Evolutionary conservation across 2,329 filamentous ascomycete genomes (phyloP), one percentile per base, ranked within the genome.

Genomic region (Lecanicillium sp.): DNA sequence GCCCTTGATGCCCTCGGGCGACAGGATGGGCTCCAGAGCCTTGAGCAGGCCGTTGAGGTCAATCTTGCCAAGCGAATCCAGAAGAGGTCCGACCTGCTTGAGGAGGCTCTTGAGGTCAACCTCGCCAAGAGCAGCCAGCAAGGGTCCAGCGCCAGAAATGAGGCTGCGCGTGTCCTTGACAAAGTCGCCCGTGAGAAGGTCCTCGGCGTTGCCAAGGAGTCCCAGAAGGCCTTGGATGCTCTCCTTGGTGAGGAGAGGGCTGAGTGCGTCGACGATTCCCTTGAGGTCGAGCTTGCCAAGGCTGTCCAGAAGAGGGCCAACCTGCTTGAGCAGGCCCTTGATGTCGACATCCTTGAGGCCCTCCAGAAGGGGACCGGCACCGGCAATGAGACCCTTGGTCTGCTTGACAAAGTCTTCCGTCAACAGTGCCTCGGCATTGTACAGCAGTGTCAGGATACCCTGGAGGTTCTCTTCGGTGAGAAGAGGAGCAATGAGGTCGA

Each of bases 11-110:
- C 54, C 56, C 11, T 52, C 33, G 2, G 60, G 53, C 1, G 59
- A 61, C 22, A 66, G 49, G 10, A 60, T 44, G 5, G 57, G 63
- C 15, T 54, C 48, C 13, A 65, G 17, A 1, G 54, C 51, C 11
- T 60, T 44, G 29, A 63, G 43, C 4, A 66, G 36, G 5, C 53
- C 53, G 4, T 58, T 33, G n/a, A 64, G 43, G 17, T 65, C 62
- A 17, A 66, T 47, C 45, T 60, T 51, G 9, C 48, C 42, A 5
- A 62, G 42, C 14, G 51, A 48, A 12, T 50, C 50, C 11, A 63
- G 46, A 13, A 63, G 45, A 8, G 60, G 60, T 2, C 46, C 47
- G 0, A 57, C 29, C 28, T 54, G 50, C 3, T 46, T 43, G 3
- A 60, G 39, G 1, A 60, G 40, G 13, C 46, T 43, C 12, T 49